A percentile compares a stretch with the other conserved stretches of the same genome.
Conservation (phyloP, 139 green algal genomes). For the Micromonas commoda region DNA sequence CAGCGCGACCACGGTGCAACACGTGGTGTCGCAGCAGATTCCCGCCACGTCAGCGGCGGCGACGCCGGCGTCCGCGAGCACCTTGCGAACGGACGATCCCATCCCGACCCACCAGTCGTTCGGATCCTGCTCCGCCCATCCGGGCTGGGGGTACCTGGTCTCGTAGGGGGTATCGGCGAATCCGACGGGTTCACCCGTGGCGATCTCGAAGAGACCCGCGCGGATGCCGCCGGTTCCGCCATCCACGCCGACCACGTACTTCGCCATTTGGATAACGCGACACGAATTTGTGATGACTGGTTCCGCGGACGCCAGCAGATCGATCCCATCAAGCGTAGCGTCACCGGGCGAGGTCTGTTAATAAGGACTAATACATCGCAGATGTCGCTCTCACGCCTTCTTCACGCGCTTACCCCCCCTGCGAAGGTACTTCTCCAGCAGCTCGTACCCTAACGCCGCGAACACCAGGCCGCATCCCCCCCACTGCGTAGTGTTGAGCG, state of each 20-base stretch:
- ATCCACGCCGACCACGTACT: constrained; percentile 55
- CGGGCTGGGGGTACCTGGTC: constrained; percentile 53
- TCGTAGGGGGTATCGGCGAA: constrained; percentile 43
- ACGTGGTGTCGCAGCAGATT: constrained; percentile 70
- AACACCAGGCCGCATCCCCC: constrained; percentile 84
- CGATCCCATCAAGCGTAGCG: no score
- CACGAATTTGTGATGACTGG: no score
- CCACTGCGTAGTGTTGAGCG: constrained; percentile 80
- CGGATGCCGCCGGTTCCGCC: constrained; percentile 66
- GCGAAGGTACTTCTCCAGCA: background rate
- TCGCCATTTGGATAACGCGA: background rate
- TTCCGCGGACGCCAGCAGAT: no score
- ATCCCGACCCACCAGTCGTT: constrained; percentile 61
- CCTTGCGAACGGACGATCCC: constrained; percentile 46
- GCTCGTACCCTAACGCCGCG: constrained; percentile 32
- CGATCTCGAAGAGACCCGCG: constrained; percentile 55
- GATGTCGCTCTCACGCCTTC: no score
- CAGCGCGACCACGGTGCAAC: constrained; percentile 71
- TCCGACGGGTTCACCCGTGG: constrained; percentile 28
- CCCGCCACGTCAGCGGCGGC: constrained; percentile 36
- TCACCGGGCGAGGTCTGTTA: no score
- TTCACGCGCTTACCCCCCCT: background rate
- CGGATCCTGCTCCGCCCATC: constrained; percentile 65
- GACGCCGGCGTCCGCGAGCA: constrained; percentile 36
- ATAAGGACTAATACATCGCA: no score